Evolutionary conservation across 176 grass and related monocot genomes (phyloP), one percentile per base, ranked within the genome.

Genomic region (Lolium perenne): DNA sequence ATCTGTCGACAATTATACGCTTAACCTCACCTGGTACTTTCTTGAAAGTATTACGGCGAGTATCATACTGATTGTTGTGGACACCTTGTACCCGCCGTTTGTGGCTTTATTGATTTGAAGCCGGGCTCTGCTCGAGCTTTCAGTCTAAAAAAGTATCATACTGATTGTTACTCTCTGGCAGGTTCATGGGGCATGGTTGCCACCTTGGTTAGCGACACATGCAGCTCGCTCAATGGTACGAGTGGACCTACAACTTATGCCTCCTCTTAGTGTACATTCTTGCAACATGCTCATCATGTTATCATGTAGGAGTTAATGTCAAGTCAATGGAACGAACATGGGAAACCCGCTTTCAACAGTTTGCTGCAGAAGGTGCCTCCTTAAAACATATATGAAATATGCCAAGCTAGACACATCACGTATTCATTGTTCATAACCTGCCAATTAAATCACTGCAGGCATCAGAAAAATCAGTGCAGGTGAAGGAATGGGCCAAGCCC

Each of bases 101-200:
- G 32, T 35, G 32, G 32, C 32, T 35, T 35, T 35, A 35, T 35
- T 35, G 32, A 35, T 35, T 35, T 35, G 32, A 35, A 35, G 32
- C 32, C 32, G 32, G 32, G 32, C 32, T 35, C 32, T 35, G 32
- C 32, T 35, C 32, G 32, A 35, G 32, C 32, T 35, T 35, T 35
- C 2, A 35, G 32, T 35, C 32, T 35, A 35, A 35, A 35, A 35
- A 35, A 74, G 32, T 53, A 68, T 49, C 5, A 0, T 70, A 85
- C 53, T 78, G 73, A 83, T 77, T 78, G 43, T 57, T 80, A 76
- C 57, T 47, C 56, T 56, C 71, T 38, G 45, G 26, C 78, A 99
- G 94, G 87, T 88, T 76, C 89, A 97, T 91, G 87, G 87, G 84
- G 87, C 94, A 80, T 99, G 97, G 97, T 90, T 99, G 71, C 90